Evolutionary conservation across 106 monocot genomes (phyloP).

Genomic region (Acanthochlamys bracteata): DNA sequence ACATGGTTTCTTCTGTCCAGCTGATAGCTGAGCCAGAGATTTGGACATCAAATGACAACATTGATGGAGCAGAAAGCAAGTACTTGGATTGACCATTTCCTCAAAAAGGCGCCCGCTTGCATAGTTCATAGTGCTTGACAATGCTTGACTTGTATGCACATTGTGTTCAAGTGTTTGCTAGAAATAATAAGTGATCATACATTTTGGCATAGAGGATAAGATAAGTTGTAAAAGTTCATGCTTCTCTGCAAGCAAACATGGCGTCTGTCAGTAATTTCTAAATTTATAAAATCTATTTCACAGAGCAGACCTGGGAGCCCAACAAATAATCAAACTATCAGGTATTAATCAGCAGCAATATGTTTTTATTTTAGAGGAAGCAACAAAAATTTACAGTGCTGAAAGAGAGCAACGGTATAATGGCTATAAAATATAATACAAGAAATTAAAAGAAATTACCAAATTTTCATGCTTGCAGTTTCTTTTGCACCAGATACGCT

Average conservation of each 20-base stretch:
- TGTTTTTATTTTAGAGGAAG: too few relatives aligned
- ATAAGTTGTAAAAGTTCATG: neutral
- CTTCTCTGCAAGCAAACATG: neutral
- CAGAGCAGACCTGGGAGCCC: too few relatives aligned
- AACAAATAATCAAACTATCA: too few relatives aligned
- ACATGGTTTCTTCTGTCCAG: slow-evolving; percentile 23
- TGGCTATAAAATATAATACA: too few relatives aligned
- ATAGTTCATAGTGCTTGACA: neutral
- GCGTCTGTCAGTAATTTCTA: too few relatives aligned
- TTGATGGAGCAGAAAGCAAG: slow-evolving; percentile 87
- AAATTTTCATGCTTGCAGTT: too few relatives aligned
- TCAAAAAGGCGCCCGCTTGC: slow-evolving; percentile 19
- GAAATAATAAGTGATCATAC: neutral
- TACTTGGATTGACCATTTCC: slow-evolving; percentile 72
- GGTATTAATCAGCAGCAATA: too few relatives aligned
- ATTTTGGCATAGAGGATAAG: neutral
- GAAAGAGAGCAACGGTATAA: too few relatives aligned
- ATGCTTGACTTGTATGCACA: neutral
- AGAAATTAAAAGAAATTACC: too few relatives aligned
- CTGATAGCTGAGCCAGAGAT: slow-evolving; percentile 64
- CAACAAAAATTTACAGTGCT: too few relatives aligned
- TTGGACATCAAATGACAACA: slow-evolving; percentile 69
- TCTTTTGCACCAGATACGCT: too few relatives aligned
- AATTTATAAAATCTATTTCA: too few relatives aligned
- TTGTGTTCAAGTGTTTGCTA: neutral